Evolutionary conservation across 306 rosid species (phyloP), one percentile per base, ranked within the genome.

Genomic region (Quercus alba): DNA sequence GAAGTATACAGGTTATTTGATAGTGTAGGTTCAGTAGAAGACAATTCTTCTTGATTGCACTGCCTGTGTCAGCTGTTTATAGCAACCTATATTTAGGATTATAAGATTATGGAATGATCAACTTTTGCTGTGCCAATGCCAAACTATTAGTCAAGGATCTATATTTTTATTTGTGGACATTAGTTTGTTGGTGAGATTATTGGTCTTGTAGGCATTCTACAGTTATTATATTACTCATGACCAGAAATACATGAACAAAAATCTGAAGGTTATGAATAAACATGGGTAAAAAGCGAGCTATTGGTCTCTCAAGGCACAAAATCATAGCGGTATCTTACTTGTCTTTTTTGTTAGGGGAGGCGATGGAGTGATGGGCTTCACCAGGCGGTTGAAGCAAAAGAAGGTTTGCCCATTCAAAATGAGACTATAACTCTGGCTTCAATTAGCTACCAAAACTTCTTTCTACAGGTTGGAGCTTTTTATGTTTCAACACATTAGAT

Each of bases 351-450:
- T 66, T 84, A 95, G 99, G 99, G 98, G 77, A 90, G 99, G 89
- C 86, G 98, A 86, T 95, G 99, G 99, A 95, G 99, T 86, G 99
- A 95, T 74, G 98, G 99, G 79, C 98, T 95, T 84, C 99, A 93
- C 88, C 99, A 95, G 87, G 99, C 99, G 56, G 98, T 95, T 74
- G 99, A 95, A 91, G 99, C 99, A 76, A 95, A 95, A 89, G 99
- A 95, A 91, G 91, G 93, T 81, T 71, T 95, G 70, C 98, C 99
- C 26, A 90, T 93, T 80, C 99, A 95, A 87, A 95, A 91, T 84
- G 99, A 95, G 91, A 95, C 98, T 58, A 91, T 95, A 74, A 93
- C 99, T 12, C 81, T 95, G 89, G 98, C 99, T 79, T 95, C 99
- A 73, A 95, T 95, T 85, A 91, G 99, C 81, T 95, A 95, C 85